Conservation (phyloP, 179 eudicot species). For the Beta macrorhiza region DNA sequence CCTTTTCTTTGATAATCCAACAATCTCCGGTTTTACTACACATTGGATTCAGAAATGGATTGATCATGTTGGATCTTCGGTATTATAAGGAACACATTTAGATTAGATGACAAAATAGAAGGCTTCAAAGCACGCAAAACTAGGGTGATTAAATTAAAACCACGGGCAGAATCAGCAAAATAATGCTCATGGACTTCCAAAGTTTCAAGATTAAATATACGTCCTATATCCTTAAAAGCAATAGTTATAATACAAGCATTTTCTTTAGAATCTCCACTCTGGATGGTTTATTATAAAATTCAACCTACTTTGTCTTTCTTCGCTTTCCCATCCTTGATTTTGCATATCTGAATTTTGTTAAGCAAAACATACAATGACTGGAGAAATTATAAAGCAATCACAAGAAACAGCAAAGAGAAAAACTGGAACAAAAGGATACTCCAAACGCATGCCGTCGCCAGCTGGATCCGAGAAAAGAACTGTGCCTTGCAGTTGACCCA, state of each 20-base stretch:
- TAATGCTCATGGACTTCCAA: conserved; percentile 6
- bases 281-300: background rate
- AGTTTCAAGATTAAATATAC: background rate
- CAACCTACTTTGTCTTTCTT: conserved; percentile 33
- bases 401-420: background rate
- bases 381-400: background rate
- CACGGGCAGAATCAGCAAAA: background rate
- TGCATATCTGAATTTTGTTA: conserved; percentile 66
- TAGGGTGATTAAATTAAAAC: background rate
- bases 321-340: conserved; percentile 95
- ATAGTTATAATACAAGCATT: background rate
- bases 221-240: background rate
- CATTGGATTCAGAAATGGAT: too few species aligned
- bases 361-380: conserved; percentile 30
- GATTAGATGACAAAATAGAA: background rate
- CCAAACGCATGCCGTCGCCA: conserved; percentile 82
- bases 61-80: too few species aligned
- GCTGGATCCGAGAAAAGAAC: conserved; percentile 56
- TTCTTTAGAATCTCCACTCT: background rate
- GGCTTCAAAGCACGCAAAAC: background rate
- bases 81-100: background rate
- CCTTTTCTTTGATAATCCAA: too few species aligned
- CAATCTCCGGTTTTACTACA: too few species aligned
- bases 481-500: conserved; percentile 69
- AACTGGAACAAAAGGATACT: conserved; percentile 67